Evolutionary conservation across 805 yeast species (phyloP), one percentile per base, ranked within the genome.

Genomic region (Saturnispora halmiae): DNA sequence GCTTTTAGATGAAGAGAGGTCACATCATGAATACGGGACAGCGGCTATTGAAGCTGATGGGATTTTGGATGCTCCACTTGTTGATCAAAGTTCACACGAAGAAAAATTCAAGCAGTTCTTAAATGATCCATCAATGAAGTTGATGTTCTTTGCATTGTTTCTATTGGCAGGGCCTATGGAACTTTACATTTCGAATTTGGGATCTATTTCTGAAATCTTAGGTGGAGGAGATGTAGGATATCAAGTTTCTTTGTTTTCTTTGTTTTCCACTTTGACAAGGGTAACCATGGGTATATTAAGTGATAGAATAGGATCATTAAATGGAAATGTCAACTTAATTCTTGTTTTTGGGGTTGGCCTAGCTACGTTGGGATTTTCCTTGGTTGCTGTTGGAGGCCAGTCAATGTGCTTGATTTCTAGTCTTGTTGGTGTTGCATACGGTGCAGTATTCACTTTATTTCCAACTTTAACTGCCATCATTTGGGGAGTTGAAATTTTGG

Each of bases 401-500:
- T 26, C 43, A 9, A 38, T 54, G 13, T 37, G 27, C 3, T 11
- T 46, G 8, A 42, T 52, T 3, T 68, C 84, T 7, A 55, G 72
- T 2, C 44, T 80, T 2, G 69, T 76, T 42, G 97, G 97, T 0
- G 54, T 74, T 20, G 65, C 75, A 5, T 85, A 87, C 51, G 97
- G 97, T 22, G 83, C 87, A 0, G 54, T 82, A 2, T 88, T 85
- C 63, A 85, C 96, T 0, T 61, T 82, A 3, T 82, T 76, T 48
- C 96, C 96, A 6, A 79, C 94, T 0, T 65, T 86, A 4, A 78
- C 82, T 4, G 78, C 92, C 2, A 66, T 76, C 1, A 72, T 82
- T 1, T 88, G 95, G 94, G 96, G 96, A 0, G 72, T 82, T 22
- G 86, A 81, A 34, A 71, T 82, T 25, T 76, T 88, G 59, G 96